These are phyloP conservation scores for Lactifluus hygrophoroides DNA, from an alignment of 768 basidiomycete species.

Conservation along the genomic window DNA sequence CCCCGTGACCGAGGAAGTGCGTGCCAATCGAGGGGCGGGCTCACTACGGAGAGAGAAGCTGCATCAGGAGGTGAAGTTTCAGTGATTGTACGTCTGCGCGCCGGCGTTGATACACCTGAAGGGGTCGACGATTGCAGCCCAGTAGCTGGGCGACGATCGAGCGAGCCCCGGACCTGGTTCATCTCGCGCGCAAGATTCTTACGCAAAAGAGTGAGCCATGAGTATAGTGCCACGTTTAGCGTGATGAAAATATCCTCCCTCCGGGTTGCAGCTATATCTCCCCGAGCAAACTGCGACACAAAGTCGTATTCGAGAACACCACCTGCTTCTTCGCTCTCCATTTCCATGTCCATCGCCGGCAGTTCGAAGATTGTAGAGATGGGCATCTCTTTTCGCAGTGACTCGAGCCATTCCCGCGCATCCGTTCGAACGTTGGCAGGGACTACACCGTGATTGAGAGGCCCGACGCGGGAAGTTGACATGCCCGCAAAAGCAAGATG, in stretches of 20 bases:
- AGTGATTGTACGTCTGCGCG: slow-evolving; percentile 18
- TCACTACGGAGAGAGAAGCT: not conserved
- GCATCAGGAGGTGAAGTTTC: slow-evolving; percentile 7
- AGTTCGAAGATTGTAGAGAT: slow-evolving; percentile 74
- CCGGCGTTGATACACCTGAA: slow-evolving; percentile 23
- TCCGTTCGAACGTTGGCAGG: slow-evolving; percentile 33
- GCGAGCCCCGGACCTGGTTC: slow-evolving; percentile 57
- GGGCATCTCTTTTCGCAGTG: slow-evolving; percentile 48
- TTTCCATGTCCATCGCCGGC: slow-evolving; percentile 75
- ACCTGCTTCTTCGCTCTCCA: slow-evolving; percentile 58
- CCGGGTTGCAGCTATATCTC: slow-evolving; percentile 38
- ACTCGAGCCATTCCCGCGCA: slow-evolving; percentile 49
- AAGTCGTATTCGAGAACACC: slow-evolving; percentile 58
- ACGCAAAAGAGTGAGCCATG: slow-evolving; percentile 71
- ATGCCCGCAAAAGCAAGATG: slow-evolving; percentile 68
- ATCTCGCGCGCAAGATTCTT: slow-evolving; percentile 71
- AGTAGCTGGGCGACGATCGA: slow-evolving; percentile 38
- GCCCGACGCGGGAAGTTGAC: slow-evolving; percentile 65
- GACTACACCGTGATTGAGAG: slow-evolving; percentile 42
- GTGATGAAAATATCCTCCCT: slow-evolving; percentile 79
- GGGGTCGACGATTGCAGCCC: slow-evolving; percentile 17
- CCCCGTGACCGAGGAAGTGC: slow-evolving; percentile 1
- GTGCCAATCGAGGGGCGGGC: not conserved
- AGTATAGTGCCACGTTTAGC: slow-evolving; percentile 72
- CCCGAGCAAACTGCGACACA: slow-evolving; percentile 55